Evolutionary conservation across 768 basidiomycete species (phyloP).

Genomic region (Candolleomyces aberdarensis): DNA sequence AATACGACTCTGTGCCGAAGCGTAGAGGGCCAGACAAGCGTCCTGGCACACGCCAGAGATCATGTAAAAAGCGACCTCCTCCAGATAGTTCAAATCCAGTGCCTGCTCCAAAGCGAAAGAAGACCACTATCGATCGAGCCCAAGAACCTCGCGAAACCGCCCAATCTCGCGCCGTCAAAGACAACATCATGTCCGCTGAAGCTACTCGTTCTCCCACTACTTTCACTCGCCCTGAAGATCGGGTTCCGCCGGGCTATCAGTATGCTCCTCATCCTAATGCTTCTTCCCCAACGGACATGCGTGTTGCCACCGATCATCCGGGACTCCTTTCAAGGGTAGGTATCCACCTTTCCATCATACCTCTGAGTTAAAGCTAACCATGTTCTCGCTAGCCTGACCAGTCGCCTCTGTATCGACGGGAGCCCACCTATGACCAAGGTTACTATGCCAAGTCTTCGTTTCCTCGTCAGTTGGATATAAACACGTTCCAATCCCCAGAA

Average conservation of each 20-base stretch:
- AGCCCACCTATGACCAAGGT: slow-evolving; percentile 29
- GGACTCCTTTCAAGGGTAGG: slow-evolving; percentile 23
- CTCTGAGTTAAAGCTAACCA: slow-evolving; percentile 1
- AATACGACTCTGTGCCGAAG: slow-evolving; percentile 78
- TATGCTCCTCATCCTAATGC: slow-evolving; percentile 4
- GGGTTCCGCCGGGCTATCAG: not conserved
- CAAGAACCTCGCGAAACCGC: slow-evolving; percentile 6
- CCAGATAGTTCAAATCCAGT: slow-evolving; percentile 49
- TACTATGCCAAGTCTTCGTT: slow-evolving; percentile 33
- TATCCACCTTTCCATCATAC: not conserved
- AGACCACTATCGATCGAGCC: not conserved
- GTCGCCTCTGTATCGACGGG: not conserved
- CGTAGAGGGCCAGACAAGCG: slow-evolving; percentile 84
- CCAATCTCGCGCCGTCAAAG: not conserved
- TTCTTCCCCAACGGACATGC: slow-evolving; percentile 25
- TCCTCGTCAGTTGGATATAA: slow-evolving; percentile 37
- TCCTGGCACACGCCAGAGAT: slow-evolving; percentile 79
- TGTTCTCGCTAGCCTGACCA: not conserved
- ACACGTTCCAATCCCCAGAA: slow-evolving; percentile 32
- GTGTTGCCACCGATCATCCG: slow-evolving; percentile 24
- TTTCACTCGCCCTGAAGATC: not conserved
- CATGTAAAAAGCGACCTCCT: slow-evolving; percentile 73
- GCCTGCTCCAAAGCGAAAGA: slow-evolving; percentile 42
- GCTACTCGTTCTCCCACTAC: not conserved
- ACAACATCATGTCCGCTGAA: not conserved